These are phyloP conservation scores for Pythium apleroticum DNA, from an alignment of 352 stramenopile genomes.

Conservation along the genomic window DNA sequence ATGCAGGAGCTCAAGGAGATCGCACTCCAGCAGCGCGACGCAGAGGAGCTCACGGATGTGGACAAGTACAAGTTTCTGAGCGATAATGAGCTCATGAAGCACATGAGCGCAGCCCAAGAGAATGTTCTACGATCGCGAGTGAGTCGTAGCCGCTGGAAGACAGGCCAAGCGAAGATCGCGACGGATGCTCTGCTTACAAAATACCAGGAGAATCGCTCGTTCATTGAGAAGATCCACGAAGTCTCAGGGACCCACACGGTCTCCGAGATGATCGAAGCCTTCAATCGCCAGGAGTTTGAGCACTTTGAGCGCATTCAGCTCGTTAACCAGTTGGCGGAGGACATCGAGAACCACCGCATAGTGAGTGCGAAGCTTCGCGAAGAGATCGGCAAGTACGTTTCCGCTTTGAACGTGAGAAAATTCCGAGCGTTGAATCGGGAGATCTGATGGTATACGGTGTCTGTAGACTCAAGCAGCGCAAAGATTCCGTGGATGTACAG, in stretches of 20 bases:
- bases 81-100: constrained; percentile 72
- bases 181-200: constrained; percentile 68
- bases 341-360: constrained; percentile 75
- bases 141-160: constrained; percentile 71
- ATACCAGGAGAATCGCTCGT: constrained; percentile 78
- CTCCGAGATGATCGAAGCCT: constrained; percentile 82
- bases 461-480: constrained; percentile 73
- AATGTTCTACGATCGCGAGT: constrained; percentile 49
- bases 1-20: constrained; percentile 76
- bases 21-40: constrained; percentile 52
- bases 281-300: constrained; percentile 81
- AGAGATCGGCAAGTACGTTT: constrained; percentile 80
- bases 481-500: constrained; percentile 79
- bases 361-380: constrained; percentile 71
- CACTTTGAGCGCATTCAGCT: constrained; percentile 84
- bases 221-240: constrained; percentile 83
- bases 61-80: constrained; percentile 71
- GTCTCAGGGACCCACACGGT: constrained; percentile 76
- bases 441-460: background rate
- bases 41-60: constrained; percentile 47
- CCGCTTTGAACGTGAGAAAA: too few species aligned
- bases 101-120: constrained; percentile 47
- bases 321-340: constrained; percentile 78
- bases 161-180: constrained; percentile 58
- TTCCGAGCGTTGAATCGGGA: too few species aligned